phyloP scores from a whole-genome alignment of 768 basidiomycete species.

The Coprinopsis cinerea region DNA sequence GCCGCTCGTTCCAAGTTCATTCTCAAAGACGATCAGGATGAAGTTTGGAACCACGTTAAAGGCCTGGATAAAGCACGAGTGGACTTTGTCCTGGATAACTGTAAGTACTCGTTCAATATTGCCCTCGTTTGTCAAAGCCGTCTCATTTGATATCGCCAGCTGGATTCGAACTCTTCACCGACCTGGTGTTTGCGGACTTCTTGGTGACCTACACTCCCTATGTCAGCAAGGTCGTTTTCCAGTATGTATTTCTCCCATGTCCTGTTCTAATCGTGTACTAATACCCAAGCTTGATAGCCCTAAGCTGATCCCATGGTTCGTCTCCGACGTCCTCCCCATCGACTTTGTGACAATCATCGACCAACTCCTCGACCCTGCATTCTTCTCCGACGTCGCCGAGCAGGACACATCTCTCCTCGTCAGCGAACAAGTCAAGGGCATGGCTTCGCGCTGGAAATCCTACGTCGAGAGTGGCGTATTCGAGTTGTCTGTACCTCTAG shows the following conservation, averaged over 20 bases:
- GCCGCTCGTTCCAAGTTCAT: conserved; percentile 73
- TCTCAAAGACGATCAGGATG: conserved; percentile 73
- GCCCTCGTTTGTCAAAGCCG: not conserved
- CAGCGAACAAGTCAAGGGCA: conserved; percentile 40
- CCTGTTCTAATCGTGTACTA: not conserved
- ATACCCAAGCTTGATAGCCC: conserved; percentile 37
- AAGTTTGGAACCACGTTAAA: conserved; percentile 68
- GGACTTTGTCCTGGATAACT: conserved; percentile 91
- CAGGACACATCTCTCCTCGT: conserved; percentile 13
- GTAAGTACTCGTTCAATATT: conserved; percentile 31
- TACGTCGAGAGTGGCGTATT: conserved; percentile 73
- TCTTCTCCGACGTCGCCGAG: conserved; percentile 43
- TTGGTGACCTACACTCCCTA: conserved; percentile 85
- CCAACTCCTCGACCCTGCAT: conserved; percentile 55
- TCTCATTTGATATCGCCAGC: conserved; percentile 52
- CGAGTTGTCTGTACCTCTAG: conserved; percentile 58
- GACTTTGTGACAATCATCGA: conserved; percentile 66
- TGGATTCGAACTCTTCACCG: conserved; percentile 95
- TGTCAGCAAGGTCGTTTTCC: conserved; percentile 79
- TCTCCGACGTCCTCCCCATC: conserved; percentile 85
- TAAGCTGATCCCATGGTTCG: conserved; percentile 96
- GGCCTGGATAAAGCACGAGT: conserved; percentile 49
- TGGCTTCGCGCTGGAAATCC: conserved; percentile 66
- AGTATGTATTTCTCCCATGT: conserved; percentile 44
- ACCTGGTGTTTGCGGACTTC: conserved; percentile 90